A percentile compares a stretch with the other conserved stretches of the same genome.
These are phyloP conservation scores for Debaryomycetaceae sp. DNA, from an alignment of 1,139 yeast genomes.

Conservation along the genomic window DNA sequence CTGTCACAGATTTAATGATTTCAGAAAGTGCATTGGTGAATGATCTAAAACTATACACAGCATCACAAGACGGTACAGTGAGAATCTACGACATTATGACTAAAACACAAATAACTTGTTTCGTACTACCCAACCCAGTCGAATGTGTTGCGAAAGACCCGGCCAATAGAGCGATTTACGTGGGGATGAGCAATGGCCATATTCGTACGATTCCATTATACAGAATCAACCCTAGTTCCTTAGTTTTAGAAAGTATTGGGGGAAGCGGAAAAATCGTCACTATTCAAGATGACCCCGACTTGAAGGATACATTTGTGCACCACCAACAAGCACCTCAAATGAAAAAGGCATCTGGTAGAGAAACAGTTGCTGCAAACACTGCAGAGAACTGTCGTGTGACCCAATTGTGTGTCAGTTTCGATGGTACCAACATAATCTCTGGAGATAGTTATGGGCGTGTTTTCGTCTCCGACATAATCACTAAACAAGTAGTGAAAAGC, in stretches of 20 bases:
- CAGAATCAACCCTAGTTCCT: conserved; percentile 37
- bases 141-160: conserved; percentile 71
- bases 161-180: conserved; percentile 71
- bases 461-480: conserved; percentile 65
- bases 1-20: conserved; percentile 61
- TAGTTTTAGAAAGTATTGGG: conserved; percentile 52
- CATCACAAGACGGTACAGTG: conserved; percentile 73
- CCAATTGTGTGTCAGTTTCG: conserved; percentile 60
- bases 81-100: conserved; percentile 56
- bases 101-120: conserved; percentile 57
- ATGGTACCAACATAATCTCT: conserved; percentile 69
- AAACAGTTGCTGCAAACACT: neutral
- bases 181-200: conserved; percentile 64
- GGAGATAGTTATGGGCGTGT: conserved; percentile 75
- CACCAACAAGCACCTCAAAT: conserved; percentile 37
- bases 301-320: conserved; percentile 54
- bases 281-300: conserved; percentile 47
- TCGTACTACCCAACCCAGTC: conserved; percentile 60
- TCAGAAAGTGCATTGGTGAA: conserved; percentile 47
- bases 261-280: conserved; percentile 56
- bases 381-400: conserved; percentile 34
- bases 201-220: conserved; percentile 60
- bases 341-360: conserved; percentile 7
- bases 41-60: conserved; percentile 67
- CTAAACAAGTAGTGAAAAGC: conserved; percentile 71